Conservation (phyloP, 2,329 filamentous ascomycete genomes). For the Ascochyta viciae-villosae region DNA sequence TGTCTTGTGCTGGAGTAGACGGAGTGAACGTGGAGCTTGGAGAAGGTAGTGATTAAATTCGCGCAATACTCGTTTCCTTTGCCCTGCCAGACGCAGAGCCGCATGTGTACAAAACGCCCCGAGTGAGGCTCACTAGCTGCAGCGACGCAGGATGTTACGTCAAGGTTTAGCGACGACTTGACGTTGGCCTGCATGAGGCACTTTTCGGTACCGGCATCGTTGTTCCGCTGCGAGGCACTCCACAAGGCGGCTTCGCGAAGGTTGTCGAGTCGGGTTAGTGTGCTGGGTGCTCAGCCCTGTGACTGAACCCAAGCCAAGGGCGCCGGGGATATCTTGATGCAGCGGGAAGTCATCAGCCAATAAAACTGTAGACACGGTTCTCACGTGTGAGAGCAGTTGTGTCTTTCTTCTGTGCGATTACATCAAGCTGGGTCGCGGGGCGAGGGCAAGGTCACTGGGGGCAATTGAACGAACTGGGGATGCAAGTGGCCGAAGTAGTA, state of each 20-base stretch:
- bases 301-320: neutral
- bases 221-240: conserved; percentile 16
- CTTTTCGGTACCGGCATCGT: neutral
- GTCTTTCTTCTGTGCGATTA: neutral
- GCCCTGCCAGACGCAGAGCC: conserved; percentile 2
- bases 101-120: neutral
- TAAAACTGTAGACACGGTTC: neutral
- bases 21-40: neutral
- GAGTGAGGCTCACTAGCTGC: conserved; percentile 16
- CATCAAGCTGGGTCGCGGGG: neutral
- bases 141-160: conserved; percentile 1
- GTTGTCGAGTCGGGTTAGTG: conserved; percentile 13
- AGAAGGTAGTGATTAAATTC: neutral
- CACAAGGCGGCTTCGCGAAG: conserved; percentile 16
- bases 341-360: neutral
- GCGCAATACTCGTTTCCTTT: conserved; percentile 2
- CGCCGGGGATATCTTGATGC: conserved; percentile 9
- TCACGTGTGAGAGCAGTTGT: neutral
- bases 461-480: neutral
- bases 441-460: conserved; percentile 8
- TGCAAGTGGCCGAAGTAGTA: conserved; percentile 4
- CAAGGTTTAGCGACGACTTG: conserved; percentile 11
- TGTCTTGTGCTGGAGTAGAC: conserved; percentile 1
- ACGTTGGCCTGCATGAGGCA: neutral
- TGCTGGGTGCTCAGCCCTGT: conserved; percentile 7